These are phyloP conservation scores for Saccharata proteae DNA, from an alignment of 2,329 filamentous ascomycete genomes.

Conservation along the genomic window DNA sequence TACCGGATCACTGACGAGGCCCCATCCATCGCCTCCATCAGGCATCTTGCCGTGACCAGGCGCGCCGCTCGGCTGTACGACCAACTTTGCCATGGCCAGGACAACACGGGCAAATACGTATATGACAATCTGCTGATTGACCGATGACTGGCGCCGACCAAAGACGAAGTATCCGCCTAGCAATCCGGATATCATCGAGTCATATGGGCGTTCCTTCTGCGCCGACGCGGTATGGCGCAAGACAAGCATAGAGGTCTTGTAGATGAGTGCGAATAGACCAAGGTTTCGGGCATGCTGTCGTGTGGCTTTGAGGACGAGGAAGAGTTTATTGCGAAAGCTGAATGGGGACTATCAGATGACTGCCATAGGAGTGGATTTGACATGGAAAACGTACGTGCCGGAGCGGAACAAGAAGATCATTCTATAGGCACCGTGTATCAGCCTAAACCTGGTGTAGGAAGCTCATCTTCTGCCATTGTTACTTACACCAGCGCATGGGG, in stretches of 20 bases:
- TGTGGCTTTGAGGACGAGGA: slow-evolving; percentile 73
- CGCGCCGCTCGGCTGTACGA: slow-evolving; percentile 47
- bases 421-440: slow-evolving; percentile 29
- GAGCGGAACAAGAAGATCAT: slow-evolving; percentile 97
- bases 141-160: slow-evolving; percentile 66
- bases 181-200: slow-evolving; percentile 76
- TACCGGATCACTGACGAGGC: slow-evolving; percentile 24
- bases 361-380: slow-evolving; percentile 1
- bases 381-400: slow-evolving; percentile 54
- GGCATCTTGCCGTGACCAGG: slow-evolving; percentile 20
- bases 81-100: slow-evolving; percentile 70
- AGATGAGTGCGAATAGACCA: slow-evolving; percentile 79
- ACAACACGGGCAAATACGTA: slow-evolving; percentile 92
- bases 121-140: slow-evolving; percentile 95
- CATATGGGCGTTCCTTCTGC: slow-evolving; percentile 56
- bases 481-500: slow-evolving; percentile 81
- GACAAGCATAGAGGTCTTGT: slow-evolving; percentile 70
- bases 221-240: slow-evolving; percentile 45
- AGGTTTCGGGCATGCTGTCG: slow-evolving; percentile 84
- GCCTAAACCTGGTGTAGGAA: neutral
- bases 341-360: slow-evolving; percentile 2
- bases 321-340: slow-evolving; percentile 61
- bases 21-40: slow-evolving; percentile 26
- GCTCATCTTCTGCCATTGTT: too few relatives aligned
- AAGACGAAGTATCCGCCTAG: slow-evolving; percentile 90